Percentiles rank a stretch among this genome's conserved stretches.
Conservation (phyloP, 1,284 basidiomycete genomes). For the Tilletiopsis washingtonensis region DNA sequence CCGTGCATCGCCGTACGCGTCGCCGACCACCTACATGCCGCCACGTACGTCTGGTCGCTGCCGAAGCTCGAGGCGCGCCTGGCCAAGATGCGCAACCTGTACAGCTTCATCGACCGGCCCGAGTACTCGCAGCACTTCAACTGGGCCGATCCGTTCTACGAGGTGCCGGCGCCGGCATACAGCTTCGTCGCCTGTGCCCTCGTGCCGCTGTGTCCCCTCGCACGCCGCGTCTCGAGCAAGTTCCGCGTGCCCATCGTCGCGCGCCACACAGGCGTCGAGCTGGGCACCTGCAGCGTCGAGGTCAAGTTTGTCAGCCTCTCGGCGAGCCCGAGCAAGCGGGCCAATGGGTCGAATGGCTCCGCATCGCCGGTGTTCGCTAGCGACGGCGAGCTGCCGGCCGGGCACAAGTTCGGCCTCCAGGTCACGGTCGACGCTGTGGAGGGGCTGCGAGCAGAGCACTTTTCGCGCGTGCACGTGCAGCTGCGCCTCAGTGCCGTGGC, state of each 20-base stretch:
- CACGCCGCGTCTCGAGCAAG: slow-evolving; percentile 53
- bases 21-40: slow-evolving; percentile 49
- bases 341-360: slow-evolving; percentile 2
- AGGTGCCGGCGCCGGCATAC: slow-evolving; percentile 52
- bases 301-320: slow-evolving; percentile 36
- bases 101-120: slow-evolving; percentile 83
- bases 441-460: slow-evolving; percentile 18
- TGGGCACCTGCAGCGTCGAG: slow-evolving; percentile 24
- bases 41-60: slow-evolving; percentile 63
- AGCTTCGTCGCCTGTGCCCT: slow-evolving; percentile 73
- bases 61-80: slow-evolving; percentile 79
- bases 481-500: slow-evolving; percentile 32
- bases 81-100: slow-evolving; percentile 85
- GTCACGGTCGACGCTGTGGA: slow-evolving; percentile 26
- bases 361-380: slow-evolving; percentile 14
- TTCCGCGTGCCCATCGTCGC: slow-evolving; percentile 25
- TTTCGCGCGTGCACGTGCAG: slow-evolving; percentile 25
- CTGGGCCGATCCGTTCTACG: slow-evolving; percentile 81
- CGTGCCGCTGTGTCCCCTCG: slow-evolving; percentile 72
- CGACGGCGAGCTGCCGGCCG: slow-evolving; percentile 13
- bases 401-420: slow-evolving; percentile 35
- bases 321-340: not conserved
- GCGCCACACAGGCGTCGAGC: slow-evolving; percentile 15
- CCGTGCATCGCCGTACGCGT: slow-evolving; percentile 85
- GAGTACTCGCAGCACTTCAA: slow-evolving; percentile 72